Percentiles rank a stretch among this genome's conserved stretches.
Evolutionary conservation across 805 yeast species (phyloP).

Genomic region (Metschnikowia lunata): DNA sequence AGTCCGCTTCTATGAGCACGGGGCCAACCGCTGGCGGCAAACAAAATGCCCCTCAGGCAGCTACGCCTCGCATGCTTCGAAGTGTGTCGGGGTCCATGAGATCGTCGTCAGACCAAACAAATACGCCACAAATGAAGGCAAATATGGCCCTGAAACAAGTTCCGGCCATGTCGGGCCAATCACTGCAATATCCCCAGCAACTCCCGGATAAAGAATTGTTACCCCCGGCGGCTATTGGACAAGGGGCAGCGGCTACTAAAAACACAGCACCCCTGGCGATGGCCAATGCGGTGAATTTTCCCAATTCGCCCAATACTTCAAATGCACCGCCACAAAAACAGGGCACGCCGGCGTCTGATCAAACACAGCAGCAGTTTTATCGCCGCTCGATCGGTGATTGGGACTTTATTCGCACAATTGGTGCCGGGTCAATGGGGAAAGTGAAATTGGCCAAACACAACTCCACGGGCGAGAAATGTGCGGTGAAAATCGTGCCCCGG

Average conservation of each 20-base stretch:
- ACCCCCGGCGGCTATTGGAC: slow-evolving; percentile 13
- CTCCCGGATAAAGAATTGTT: slow-evolving; percentile 10
- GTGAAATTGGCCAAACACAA: slow-evolving; percentile 90
- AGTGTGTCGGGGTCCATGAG: slow-evolving; percentile 31
- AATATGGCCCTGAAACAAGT: not conserved
- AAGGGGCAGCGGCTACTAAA: not conserved
- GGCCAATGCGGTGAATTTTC: not conserved
- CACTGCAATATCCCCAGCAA: not conserved
- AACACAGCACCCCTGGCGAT: too few species aligned
- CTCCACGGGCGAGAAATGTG: slow-evolving; percentile 77
- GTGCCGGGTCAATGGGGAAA: slow-evolving; percentile 99
- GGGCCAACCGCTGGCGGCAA: not conserved
- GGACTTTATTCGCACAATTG: slow-evolving; percentile 92
- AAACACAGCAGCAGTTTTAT: slow-evolving; percentile 52
- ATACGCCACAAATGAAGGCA: not conserved
- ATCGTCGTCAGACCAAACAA: slow-evolving; percentile 3
- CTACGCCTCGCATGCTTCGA: slow-evolving; percentile 67
- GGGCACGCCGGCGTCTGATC: slow-evolving; percentile 1
- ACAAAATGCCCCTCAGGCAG: slow-evolving; percentile 39
- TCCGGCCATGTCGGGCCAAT: not conserved
- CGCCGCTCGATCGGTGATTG: slow-evolving; percentile 92
- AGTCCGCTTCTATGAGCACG: slow-evolving; percentile 3
- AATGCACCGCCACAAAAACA: not conserved
- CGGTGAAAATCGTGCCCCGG: slow-evolving; percentile 87
- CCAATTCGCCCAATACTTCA: not conserved